Base-by-base conservation (phyloP, 1,139 yeast species). In the Saccharomyces hybrid region DNA sequence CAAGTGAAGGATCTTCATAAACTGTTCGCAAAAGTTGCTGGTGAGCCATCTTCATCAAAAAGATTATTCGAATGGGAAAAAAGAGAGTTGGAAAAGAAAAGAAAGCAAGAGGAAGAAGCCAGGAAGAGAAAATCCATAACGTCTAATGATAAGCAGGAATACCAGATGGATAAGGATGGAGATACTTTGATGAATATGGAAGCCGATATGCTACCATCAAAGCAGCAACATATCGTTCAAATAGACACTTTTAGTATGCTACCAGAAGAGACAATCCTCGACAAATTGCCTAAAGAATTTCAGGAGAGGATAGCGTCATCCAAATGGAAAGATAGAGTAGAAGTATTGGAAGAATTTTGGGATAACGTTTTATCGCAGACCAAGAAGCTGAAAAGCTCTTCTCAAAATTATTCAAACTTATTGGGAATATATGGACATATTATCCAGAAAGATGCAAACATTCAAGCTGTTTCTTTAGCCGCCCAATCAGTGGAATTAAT, bases 311-410 rank as follows among this genome's bases (percentile, higher is more conserved):
- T 89, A 31, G 68, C 77, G 1, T 84, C 91, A 0, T 60, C 84
- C 0, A 83, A 86, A 63, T 93, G 99, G 99, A 90, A 91, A 67
- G 98, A 90, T 55, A 78, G 99, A 60, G 90, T 88, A 56, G 97
- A 88, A 61, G 90, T 80, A 0, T 75, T 95, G 57, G 95, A 88
- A 54, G 90, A 84, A 61, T 79, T 86, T 1, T 72, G 63, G 56
- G 63, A 75, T 30, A 76, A 76, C 5, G 72, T 76, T 9, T 74
- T 89, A 49, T 72, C 73, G 1, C 63, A 61, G 50, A 77, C 74
- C 4, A 73, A 82, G 47, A 79, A 77, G 57, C 68, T 82, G 52
- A 73, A 69, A 49, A 50, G 55, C 25, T 71, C 78, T 26, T 80
- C 82, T 55, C 83, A 81, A n/a, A 96, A 91, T 66, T 90, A 85